Evolutionary conservation across 192 early-diverging fungal species (phyloP).

Genomic region (Globomyces pollinis-pini): DNA sequence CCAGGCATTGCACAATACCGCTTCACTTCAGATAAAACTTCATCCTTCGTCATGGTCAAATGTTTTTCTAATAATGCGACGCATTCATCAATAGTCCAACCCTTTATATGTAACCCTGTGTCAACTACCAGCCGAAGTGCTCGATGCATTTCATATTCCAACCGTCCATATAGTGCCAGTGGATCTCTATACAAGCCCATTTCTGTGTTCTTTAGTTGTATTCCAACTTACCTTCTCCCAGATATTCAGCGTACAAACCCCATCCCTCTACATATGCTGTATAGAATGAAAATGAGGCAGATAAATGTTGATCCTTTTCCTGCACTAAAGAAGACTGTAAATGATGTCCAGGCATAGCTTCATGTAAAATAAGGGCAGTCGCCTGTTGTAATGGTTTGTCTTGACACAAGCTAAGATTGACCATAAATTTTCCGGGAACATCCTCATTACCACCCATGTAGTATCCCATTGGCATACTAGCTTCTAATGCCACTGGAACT

Average conservation of each 20-base stretch:
- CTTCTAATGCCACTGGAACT: background rate
- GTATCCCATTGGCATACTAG: background rate
- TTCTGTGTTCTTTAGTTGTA: too few relatives aligned
- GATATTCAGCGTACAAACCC: conserved; percentile 29
- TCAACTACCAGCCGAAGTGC: conserved; percentile 34
- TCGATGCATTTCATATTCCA: conserved; percentile 32
- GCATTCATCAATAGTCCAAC: conserved; percentile 26
- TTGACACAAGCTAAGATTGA: background rate
- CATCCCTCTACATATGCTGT: conserved; percentile 30
- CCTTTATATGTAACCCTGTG: conserved; percentile 30
- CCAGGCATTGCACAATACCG: conserved; percentile 33
- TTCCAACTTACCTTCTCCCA: too few relatives aligned
- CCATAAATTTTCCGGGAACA: background rate
- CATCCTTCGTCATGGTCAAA: conserved; percentile 16
- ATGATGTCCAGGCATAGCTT: conserved; percentile 33
- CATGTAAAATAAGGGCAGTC: conserved; percentile 19
- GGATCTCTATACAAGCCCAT: conserved; percentile 29
- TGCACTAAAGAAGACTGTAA: conserved; percentile 31
- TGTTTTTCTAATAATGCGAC: conserved; percentile 25
- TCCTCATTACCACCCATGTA: background rate
- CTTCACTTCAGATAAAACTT: conserved; percentile 25
- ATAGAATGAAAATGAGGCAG: conserved; percentile 12
- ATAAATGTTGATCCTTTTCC: conserved; percentile 19
- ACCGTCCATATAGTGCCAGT: conserved; percentile 19
- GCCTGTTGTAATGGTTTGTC: conserved; percentile 4